A percentile compares a stretch with the other conserved stretches of the same genome.
Conservation (phyloP, 139 green algal species). For the Mesotaenium endlicherianum region DNA sequence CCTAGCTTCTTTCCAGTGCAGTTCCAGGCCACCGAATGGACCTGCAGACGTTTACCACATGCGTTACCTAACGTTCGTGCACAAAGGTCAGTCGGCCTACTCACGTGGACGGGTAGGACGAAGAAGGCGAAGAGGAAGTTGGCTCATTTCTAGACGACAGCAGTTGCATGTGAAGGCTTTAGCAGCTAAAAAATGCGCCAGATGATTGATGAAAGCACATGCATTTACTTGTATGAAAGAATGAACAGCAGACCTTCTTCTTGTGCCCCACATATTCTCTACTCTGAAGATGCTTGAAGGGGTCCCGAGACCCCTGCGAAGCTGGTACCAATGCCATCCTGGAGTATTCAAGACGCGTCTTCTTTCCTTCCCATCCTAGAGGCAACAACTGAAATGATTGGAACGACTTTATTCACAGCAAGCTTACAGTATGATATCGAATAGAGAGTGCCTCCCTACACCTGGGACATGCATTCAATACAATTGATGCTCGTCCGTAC, state of each 20-base stretch:
- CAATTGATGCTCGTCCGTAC: too few species aligned
- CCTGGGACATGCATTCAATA: too few species aligned
- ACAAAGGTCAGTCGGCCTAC: background rate
- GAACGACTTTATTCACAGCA: too few species aligned
- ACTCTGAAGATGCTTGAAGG: slow-evolving; percentile 18
- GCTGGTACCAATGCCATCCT: too few species aligned
- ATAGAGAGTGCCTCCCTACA: too few species aligned
- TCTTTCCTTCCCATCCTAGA: too few species aligned
- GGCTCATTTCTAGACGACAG: background rate
- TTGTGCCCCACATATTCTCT: slow-evolving; percentile 22
- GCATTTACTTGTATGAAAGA: background rate
- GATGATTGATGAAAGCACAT: background rate
- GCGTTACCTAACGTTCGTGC: background rate
- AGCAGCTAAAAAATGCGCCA: background rate
- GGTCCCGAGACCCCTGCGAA: background rate
- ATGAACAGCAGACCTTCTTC: slow-evolving; percentile 29
- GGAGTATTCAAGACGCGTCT: too few species aligned
- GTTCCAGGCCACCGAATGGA: slow-evolving; percentile 54
- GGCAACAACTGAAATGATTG: too few species aligned
- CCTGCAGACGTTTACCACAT: slow-evolving; percentile 9
- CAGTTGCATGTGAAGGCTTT: background rate
- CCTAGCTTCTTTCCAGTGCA: slow-evolving; percentile 41
- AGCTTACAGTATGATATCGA: too few species aligned
- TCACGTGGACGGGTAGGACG: too few species aligned
- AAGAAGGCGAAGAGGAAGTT: too few species aligned